phyloP scores from a whole-genome alignment of 2,329 filamentous ascomycete genomes.

The Penicillium freii region DNA sequence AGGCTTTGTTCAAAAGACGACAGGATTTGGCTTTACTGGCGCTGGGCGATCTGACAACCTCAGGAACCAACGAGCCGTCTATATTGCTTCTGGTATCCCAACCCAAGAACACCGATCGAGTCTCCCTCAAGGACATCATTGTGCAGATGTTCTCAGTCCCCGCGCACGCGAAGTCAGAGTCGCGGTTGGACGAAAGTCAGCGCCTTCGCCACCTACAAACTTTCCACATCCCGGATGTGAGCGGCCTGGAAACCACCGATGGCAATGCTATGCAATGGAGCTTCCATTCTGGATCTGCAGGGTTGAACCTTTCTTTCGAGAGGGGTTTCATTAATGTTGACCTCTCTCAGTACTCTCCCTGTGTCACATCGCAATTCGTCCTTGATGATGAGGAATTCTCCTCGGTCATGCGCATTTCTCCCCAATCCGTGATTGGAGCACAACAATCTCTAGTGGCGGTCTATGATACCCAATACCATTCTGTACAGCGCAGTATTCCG shows the following conservation, averaged over 20 bases:
- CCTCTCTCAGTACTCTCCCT: constrained; percentile 44
- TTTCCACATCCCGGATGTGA: constrained; percentile 34
- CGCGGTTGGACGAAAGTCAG: constrained; percentile 25
- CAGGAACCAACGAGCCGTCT: constrained; percentile 33
- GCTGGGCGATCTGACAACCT: constrained; percentile 31
- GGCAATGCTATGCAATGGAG: constrained; percentile 35
- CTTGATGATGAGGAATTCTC: constrained; percentile 39
- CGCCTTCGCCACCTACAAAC: constrained; percentile 40
- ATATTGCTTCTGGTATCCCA: constrained; percentile 43
- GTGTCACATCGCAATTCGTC: constrained; percentile 40
- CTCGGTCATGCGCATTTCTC: constrained; percentile 45
- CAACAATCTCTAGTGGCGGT: constrained; percentile 44
- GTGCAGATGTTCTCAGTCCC: constrained; percentile 43
- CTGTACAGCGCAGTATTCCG: constrained; percentile 44
- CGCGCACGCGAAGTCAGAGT: constrained; percentile 22
- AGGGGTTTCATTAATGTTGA: constrained; percentile 44
- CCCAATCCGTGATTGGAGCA: constrained; percentile 43
- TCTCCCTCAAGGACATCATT: constrained; percentile 37
- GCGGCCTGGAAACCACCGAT: constrained; percentile 27
- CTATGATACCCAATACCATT: constrained; percentile 49
- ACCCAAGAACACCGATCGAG: constrained; percentile 28
- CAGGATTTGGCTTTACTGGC: constrained; percentile 42
- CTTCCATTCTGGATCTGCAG: constrained; percentile 41
- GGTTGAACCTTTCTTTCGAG: constrained; percentile 40
- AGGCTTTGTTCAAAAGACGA: constrained; percentile 40